A percentile compares a stretch with the other conserved stretches of the same genome.
These are phyloP conservation scores for Plantago major DNA, from an alignment of 257 asterid species.

Conservation along the genomic window DNA sequence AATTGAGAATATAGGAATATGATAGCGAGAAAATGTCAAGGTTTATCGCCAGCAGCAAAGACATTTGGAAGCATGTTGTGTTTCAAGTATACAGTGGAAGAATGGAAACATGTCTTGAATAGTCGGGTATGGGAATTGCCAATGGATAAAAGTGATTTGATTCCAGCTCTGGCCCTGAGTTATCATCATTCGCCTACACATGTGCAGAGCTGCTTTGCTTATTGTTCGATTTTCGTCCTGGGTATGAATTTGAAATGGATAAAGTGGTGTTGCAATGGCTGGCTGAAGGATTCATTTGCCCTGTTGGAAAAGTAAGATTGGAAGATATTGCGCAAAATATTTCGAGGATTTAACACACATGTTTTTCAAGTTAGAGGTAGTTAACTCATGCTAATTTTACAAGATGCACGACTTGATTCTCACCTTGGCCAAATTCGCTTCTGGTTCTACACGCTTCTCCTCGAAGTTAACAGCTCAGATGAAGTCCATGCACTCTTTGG, in stretches of 20 bases:
- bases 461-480: slow-evolving; percentile 37
- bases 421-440: slow-evolving; percentile 42
- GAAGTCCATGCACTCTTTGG: slow-evolving; percentile 6
- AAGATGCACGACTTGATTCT: slow-evolving; percentile 45
- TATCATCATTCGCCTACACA: slow-evolving; percentile 44
- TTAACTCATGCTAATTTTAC: slow-evolving; percentile 24
- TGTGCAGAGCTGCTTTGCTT: slow-evolving; percentile 42
- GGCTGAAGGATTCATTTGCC: slow-evolving; percentile 36
- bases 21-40: slow-evolving; percentile 40
- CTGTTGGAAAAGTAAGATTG: slow-evolving; percentile 18
- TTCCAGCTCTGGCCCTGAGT: slow-evolving; percentile 42
- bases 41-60: slow-evolving; percentile 52
- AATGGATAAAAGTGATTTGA: slow-evolving; percentile 26
- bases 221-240: slow-evolving; percentile 53
- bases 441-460: slow-evolving; percentile 32
- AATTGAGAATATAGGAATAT: slow-evolving; percentile 33
- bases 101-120: slow-evolving; percentile 37
- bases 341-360: slow-evolving; percentile 39
- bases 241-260: slow-evolving; percentile 43
- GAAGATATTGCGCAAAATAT: slow-evolving; percentile 40
- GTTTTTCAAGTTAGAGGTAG: slow-evolving; percentile 40
- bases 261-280: slow-evolving; percentile 31
- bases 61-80: slow-evolving; percentile 37
- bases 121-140: slow-evolving; percentile 47
- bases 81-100: slow-evolving; percentile 28